Evolutionary conservation across 148 eudicot genomes (phyloP), one percentile per base, ranked within the genome.

Genomic region (Rhododendron henanense): DNA sequence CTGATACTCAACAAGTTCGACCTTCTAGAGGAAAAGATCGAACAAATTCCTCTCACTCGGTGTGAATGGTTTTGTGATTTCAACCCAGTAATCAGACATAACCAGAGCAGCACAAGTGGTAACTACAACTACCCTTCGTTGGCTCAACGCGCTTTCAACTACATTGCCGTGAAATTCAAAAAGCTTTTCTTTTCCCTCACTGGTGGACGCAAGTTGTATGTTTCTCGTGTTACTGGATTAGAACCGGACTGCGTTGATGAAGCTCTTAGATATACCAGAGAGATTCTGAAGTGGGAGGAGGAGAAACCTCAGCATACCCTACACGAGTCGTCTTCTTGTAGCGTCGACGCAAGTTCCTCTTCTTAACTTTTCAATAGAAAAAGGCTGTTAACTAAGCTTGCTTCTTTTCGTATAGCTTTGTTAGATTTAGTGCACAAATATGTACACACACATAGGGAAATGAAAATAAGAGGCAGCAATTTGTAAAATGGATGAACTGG

Each of bases 61-160:
- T 95, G 96, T 18, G 93, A 95, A 13, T 96, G 99, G 99, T 94
- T 96, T 85, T 78, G 83, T 3, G 98, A 96, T 84, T 96, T 94
- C 88, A 87, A 89, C 47, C 96, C 97, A 4, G 91, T 95, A 78
- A 85, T 90, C 83, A 92, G 96, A 87, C 86, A 75, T 73, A 89
- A 89, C 18, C 92, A 88, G 11, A 82, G 59, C 87, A 85, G 81
- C 65, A 77, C 84, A 81, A 88, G 69, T 23, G 87, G 85, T 44
- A 79, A 61, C 61, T 83, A 47, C 65, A 86, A 50, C 25, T 87
- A 87, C 53, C 86, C 94, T 16, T 85, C 99, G 11, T 81, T 94
- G 88, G 95, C 93, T 53, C 94, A 93, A 57, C 90, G 88, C 0
- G 97, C 94, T 23, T 94, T 85, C 85, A 95, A 96, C 86, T 93